Evolutionary conservation across 208 protist species (phyloP).

Genomic region (Leishmania major): DNA sequence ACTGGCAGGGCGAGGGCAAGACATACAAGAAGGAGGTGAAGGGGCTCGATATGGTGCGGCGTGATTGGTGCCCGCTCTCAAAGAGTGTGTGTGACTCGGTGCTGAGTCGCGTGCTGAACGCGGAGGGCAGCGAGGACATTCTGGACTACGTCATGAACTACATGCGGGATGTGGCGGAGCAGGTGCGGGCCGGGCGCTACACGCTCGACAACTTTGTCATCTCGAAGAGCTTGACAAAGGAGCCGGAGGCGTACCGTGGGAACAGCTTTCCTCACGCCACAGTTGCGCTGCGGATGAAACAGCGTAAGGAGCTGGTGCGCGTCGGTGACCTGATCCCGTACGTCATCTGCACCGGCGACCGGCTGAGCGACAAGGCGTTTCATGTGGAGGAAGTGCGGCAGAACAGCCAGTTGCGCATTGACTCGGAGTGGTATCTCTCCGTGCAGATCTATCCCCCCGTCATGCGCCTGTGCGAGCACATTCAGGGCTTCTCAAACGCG

Average conservation of each 20-base stretch:
- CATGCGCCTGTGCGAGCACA: conserved; percentile 93
- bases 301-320: conserved; percentile 90
- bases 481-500: conserved; percentile 85
- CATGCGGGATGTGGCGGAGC: conserved; percentile 78
- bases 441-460: conserved; percentile 96
- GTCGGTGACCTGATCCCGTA: conserved; percentile 97
- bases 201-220: conserved; percentile 96
- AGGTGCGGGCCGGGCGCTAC: conserved; percentile 76
- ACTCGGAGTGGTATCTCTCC: conserved; percentile 95
- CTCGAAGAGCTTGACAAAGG: conserved; percentile 97
- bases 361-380: conserved; percentile 73
- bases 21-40: conserved; percentile 94
- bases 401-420: conserved; percentile 62
- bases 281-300: conserved; percentile 94
- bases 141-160: conserved; percentile 94
- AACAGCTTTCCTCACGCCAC: conserved; percentile 94
- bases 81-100: conserved; percentile 93
- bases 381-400: conserved; percentile 89
- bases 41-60: conserved; percentile 99
- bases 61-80: conserved; percentile 99
- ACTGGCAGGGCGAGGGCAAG: conserved; percentile 73
- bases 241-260: conserved; percentile 95
- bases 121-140: conserved; percentile 80
- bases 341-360: conserved; percentile 93
- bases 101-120: conserved; percentile 94